Evolutionary conservation across 2,329 filamentous ascomycete genomes (phyloP).

Genomic region (Penicillium digitatum): DNA sequence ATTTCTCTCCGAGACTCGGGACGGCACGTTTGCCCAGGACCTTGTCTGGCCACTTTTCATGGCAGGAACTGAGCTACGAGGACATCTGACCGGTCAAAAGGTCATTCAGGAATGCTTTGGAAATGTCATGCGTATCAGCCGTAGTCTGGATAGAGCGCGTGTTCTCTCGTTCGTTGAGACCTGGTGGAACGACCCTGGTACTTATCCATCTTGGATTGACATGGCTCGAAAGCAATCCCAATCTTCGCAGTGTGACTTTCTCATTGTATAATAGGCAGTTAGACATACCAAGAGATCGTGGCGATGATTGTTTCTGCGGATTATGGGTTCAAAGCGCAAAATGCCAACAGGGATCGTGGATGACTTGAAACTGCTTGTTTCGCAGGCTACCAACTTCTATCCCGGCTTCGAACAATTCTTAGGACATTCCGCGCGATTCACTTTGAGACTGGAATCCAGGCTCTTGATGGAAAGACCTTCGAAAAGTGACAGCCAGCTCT

Average conservation of each 20-base stretch:
- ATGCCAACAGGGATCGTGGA: no score
- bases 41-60: conserved; percentile 30
- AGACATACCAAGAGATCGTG: neutral
- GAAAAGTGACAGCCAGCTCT: no score
- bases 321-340: neutral
- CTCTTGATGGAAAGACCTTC: no score
- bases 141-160: conserved; percentile 7
- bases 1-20: conserved; percentile 8
- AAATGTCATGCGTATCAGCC: conserved; percentile 12
- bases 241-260: conserved; percentile 4
- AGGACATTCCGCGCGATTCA: neutral
- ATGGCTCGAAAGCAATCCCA: conserved; percentile 9
- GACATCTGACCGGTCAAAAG: neutral
- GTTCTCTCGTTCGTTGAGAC: conserved; percentile 8
- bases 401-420: neutral
- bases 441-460: neutral
- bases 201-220: conserved; percentile 13
- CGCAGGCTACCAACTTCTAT: neutral
- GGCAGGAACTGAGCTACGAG: conserved; percentile 22
- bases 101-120: conserved; percentile 1
- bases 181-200: conserved; percentile 1
- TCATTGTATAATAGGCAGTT: conserved; percentile 8
- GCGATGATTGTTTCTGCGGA: neutral
- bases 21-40: conserved; percentile 22
- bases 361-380: neutral